phyloP scores from a whole-genome alignment of 306 rosid species.

The Heteromeles arbutifolia region DNA sequence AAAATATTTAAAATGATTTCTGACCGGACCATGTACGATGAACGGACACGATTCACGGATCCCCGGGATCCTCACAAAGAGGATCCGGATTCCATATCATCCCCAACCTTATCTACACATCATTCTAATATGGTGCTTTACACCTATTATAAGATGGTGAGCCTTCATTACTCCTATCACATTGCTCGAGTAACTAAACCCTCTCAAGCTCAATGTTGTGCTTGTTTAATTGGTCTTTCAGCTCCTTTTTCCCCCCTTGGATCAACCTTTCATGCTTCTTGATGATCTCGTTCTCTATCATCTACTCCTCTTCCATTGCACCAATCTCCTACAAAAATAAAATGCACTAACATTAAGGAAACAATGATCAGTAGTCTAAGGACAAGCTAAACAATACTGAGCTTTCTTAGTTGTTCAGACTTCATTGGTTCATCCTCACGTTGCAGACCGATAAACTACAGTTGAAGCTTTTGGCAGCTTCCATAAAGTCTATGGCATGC shows the following conservation, averaged over 20 bases:
- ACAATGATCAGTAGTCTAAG: too few relatives aligned
- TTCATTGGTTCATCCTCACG: constrained; percentile 68
- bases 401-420: too few relatives aligned
- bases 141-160: too few relatives aligned
- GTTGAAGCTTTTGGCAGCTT: constrained; percentile 92
- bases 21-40: too few relatives aligned
- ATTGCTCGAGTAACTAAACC: constrained; percentile 38
- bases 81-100: too few relatives aligned
- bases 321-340: constrained; percentile 69
- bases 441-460: constrained; percentile 65
- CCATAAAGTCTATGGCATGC: constrained; percentile 95
- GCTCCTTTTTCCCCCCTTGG: constrained; percentile 69
- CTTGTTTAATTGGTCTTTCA: constrained; percentile 59
- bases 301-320: constrained; percentile 70
- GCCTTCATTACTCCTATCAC: neutral
- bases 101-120: too few relatives aligned
- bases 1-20: too few relatives aligned
- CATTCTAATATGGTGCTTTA: too few relatives aligned
- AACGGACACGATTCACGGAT: too few relatives aligned
- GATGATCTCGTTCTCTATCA: constrained; percentile 49
- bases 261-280: constrained; percentile 63
- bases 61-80: too few relatives aligned
- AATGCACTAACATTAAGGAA: too few relatives aligned
- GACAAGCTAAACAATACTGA: too few relatives aligned
- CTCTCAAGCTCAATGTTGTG: constrained; percentile 64